Evolutionary conservation across 1,284 basidiomycete genomes (phyloP).

Genomic region (Ustilago shanxiensis): DNA sequence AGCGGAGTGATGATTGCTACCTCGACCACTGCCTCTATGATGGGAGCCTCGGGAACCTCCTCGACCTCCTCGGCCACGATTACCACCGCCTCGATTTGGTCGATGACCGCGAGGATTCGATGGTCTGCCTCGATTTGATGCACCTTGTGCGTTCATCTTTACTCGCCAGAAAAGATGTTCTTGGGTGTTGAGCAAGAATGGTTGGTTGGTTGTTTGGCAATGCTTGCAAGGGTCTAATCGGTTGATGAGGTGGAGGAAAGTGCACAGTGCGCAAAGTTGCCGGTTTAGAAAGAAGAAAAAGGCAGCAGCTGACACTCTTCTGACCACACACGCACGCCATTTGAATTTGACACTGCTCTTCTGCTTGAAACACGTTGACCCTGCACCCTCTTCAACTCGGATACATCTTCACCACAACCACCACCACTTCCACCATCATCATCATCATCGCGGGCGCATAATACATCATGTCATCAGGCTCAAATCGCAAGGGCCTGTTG

Average conservation of each 20-base stretch:
- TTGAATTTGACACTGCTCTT: neutral
- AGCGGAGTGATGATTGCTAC: neutral
- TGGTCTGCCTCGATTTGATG: conserved; percentile 6
- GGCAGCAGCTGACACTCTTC: too few species aligned
- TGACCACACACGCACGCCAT: too few species aligned
- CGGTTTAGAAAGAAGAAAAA: too few species aligned
- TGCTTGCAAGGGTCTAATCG: too few species aligned
- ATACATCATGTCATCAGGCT: conserved; percentile 29
- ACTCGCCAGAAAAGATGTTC: too few species aligned
- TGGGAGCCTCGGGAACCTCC: conserved; percentile 14
- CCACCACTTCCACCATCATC: neutral
- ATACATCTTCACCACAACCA: conserved; percentile 11
- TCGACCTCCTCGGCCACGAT: conserved; percentile 6
- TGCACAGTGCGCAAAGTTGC: too few species aligned
- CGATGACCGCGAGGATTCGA: conserved; percentile 10
- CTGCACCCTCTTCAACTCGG: neutral
- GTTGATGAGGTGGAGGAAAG: neutral
- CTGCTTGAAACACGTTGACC: too few species aligned
- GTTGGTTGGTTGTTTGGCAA: too few species aligned
- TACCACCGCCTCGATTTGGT: conserved; percentile 20
- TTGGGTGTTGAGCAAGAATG: too few species aligned
- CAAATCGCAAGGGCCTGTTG: conserved; percentile 51
- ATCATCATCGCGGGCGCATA: neutral
- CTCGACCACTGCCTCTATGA: conserved; percentile 5
- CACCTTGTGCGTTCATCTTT: conserved; percentile 12